Evolutionary conservation across 345 rosid species (phyloP).

Genomic region (Gossypium ekmanianum): DNA sequence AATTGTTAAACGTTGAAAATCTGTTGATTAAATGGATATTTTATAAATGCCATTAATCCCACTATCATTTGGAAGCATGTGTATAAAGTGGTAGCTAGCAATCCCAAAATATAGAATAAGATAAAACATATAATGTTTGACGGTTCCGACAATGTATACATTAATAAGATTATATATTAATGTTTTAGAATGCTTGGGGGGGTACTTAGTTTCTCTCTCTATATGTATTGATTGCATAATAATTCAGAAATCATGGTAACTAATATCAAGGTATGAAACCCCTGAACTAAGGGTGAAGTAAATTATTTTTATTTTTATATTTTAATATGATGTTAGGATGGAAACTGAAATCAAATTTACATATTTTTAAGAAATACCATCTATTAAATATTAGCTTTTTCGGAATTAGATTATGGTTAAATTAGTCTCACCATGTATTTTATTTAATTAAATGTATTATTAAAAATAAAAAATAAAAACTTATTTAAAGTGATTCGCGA

Average conservation of each 20-base stretch:
- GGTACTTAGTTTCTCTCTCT: background rate
- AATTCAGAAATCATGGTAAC: constrained; percentile 19
- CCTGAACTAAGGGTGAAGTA: too few species aligned
- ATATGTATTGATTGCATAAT: constrained; percentile 10
- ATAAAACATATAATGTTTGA: background rate
- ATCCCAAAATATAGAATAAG: constrained; percentile 6
- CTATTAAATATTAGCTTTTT: too few species aligned
- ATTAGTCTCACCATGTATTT: accelerated
- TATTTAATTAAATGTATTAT: too few species aligned
- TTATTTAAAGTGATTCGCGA: accelerated
- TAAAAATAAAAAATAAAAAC: too few species aligned
- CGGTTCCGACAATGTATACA: background rate
- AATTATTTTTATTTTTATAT: too few species aligned
- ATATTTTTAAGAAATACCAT: too few species aligned
- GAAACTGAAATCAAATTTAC: too few species aligned
- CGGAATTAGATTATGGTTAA: too few species aligned
- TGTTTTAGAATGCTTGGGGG: background rate
- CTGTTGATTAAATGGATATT: background rate
- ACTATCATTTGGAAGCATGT: constrained; percentile 20
- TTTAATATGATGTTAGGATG: too few species aligned
- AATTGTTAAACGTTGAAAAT: constrained; percentile 6
- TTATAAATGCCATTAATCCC: background rate
- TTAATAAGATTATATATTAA: background rate
- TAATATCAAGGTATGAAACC: background rate
- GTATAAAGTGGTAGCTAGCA: constrained; percentile 14